Base-by-base conservation (phyloP, 1,139 yeast species). In the Yamadazyma mexicana region DNA sequence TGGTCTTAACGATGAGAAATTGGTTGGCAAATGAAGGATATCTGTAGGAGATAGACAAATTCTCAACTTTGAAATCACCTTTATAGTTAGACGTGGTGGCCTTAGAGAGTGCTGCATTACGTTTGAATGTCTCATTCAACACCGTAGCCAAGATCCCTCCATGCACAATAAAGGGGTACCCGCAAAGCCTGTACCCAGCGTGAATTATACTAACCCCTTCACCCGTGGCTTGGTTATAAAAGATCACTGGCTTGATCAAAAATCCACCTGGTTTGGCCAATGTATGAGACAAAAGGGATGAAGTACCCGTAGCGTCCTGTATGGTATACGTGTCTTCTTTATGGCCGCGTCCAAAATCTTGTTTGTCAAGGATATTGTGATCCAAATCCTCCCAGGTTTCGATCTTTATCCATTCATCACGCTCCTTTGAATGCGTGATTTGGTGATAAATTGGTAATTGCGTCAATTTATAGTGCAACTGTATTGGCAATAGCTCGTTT, bases 141-240 rank as follows among this genome's bases (percentile, higher is more conserved):
- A 91, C 65, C 0, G 95, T 83, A 7, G 95, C 95, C 28, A 91
- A 61, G 31, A 91, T 79, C 0, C 98, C 98, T 3, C 98, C 98
- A 56, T 91, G 98, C 1, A 88, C 76, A 28, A 91, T 66, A 50
- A 87, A 81, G 1, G 97, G 97, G 56, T 84, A 89, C 2, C 98
- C 98, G 35, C 94, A 82, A 27, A 89, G 63, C 46, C 76, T 75
- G 55, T 83, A 79, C 0, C 98, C 98, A 37, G 85, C 73, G 58
- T 88, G 95, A 20, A 87, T 71, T 3, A 85, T 71, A 0, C 88
- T 76, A 0, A 86, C 74, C 0, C 84, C 74, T 44, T 87, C 83
- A 42, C 77, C 71, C 2, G 80, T 75, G 26, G 64, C 65, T 7
- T 64, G 51, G 48, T 86, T 80, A 47, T 80, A 78, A 55, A 85